Evolutionary conservation across 345 rosid genomes (phyloP).

Genomic region (Citropsis articulata): DNA sequence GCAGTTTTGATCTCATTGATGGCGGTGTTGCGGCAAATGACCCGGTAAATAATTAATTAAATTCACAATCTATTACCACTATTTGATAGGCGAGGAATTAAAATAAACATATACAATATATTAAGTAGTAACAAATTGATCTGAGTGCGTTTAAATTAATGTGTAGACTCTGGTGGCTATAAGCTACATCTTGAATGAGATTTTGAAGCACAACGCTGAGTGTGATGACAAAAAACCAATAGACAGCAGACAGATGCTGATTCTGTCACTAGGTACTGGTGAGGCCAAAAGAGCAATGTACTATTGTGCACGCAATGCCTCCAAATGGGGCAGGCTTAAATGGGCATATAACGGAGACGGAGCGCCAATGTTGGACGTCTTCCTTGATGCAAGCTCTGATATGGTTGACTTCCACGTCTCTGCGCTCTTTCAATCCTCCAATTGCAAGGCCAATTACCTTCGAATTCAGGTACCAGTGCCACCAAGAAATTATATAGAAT

Average conservation of each 20-base stretch:
- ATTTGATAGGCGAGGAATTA: too few relatives aligned
- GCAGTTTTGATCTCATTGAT: slow-evolving; percentile 25
- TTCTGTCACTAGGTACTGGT: neutral
- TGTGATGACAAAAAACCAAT: neutral
- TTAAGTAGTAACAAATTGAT: too few relatives aligned
- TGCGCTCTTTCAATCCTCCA: too few relatives aligned
- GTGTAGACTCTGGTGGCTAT: slow-evolving; percentile 12
- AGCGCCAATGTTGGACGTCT: too few relatives aligned
- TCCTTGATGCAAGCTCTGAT: too few relatives aligned
- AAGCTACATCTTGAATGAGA: slow-evolving; percentile 13
- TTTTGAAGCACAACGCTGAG: neutral
- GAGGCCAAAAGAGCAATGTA: neutral
- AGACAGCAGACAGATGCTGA: neutral
- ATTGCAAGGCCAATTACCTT: too few relatives aligned
- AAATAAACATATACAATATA: too few relatives aligned
- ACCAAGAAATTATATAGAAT: too few relatives aligned
- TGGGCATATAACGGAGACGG: slow-evolving; percentile 16
- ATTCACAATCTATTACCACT: too few relatives aligned
- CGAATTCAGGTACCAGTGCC: too few relatives aligned
- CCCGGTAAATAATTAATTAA: slow-evolving; percentile 19
- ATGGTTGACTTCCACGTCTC: too few relatives aligned
- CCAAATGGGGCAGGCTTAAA: slow-evolving; percentile 17
- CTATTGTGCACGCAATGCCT: slow-evolving; percentile 16
- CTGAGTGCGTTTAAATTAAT: neutral
- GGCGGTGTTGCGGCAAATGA: slow-evolving; percentile 33